Base-by-base conservation (phyloP, 129 eudicot genomes). In the Smallanthus sonchifolius region DNA sequence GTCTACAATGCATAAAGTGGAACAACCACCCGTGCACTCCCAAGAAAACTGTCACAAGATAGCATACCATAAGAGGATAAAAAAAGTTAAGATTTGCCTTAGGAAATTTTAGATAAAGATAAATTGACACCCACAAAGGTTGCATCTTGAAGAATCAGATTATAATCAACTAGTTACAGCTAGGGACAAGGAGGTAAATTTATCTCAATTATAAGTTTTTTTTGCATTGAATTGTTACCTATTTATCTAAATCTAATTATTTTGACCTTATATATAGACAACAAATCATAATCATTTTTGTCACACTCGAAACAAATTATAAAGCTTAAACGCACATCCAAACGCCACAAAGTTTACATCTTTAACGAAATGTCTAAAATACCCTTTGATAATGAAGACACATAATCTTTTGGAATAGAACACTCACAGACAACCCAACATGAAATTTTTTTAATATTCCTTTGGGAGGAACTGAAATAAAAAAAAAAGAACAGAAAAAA, bases 371-470 rank as follows among this genome's bases (percentile, higher is more conserved):
- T 55, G 59, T 38, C 39, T 52, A 5, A 28, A 39, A 30, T 52
- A 69, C 70, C 54, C 64, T 69, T 60, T 17, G 45, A 35, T 65
- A 28, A 65, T 44, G 52, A 34, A 64, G 11, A 54, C 34, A 47
- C 13, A 13, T 11, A 39, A 39, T 11, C 6, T 47, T 47, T 6
- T 40, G 44, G 37, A 34, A 48, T 49, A 17, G 35, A 36, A 6
- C 15, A 42, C 55, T 40, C 6, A 57, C 43, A 57, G 40, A 40
- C 69, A 57, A 28, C 16, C 40, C 44, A 40, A 40, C 44, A 40
- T 40, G 44, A 40, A 40, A 40, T 40, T 40, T 40, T 54, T 4
- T 19, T 34, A 15, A 24, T n/a, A 57, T 10, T 11, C 2, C 16
- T 9, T 19, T 57, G 15, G 8, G 20, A 15, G 55, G 16, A 15